phyloP scores from a whole-genome alignment of 2,329 filamentous ascomycete species.

The Sphaerulina populicola region DNA sequence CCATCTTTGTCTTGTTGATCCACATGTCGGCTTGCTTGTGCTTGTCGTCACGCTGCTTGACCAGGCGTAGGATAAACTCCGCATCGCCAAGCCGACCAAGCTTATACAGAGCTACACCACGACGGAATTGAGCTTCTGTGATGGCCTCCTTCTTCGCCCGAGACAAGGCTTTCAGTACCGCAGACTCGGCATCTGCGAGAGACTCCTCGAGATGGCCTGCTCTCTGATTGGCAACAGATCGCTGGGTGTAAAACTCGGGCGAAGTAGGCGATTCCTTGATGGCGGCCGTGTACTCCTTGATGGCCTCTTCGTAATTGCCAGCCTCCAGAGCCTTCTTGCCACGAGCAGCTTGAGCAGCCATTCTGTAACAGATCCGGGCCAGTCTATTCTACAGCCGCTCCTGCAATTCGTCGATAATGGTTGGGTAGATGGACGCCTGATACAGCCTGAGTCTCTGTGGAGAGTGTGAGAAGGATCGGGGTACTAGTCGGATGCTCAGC shows the following conservation, averaged over 20 bases:
- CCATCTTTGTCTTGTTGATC: slow-evolving; percentile 48
- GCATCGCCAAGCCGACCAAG: slow-evolving; percentile 67
- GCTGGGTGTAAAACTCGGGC: slow-evolving; percentile 70
- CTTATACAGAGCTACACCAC: slow-evolving; percentile 64
- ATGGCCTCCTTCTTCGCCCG: slow-evolving; percentile 70
- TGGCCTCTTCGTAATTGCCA: slow-evolving; percentile 58
- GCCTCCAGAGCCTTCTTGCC: slow-evolving; percentile 55
- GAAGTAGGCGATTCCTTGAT: slow-evolving; percentile 55
- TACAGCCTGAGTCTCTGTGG: too few species aligned
- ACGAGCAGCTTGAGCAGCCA: slow-evolving; percentile 46
- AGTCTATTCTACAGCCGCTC: too few species aligned
- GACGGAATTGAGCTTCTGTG: slow-evolving; percentile 70
- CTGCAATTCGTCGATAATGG: too few species aligned
- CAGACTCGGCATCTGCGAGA: slow-evolving; percentile 42
- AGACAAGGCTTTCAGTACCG: slow-evolving; percentile 57
- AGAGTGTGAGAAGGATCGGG: too few species aligned
- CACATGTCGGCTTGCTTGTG: slow-evolving; percentile 50
- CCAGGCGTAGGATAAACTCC: slow-evolving; percentile 56
- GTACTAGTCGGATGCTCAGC: too few species aligned
- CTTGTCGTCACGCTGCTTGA: slow-evolving; percentile 47
- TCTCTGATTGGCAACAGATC: slow-evolving; percentile 69
- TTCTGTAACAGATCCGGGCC: slow-evolving; percentile 7
- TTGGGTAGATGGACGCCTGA: too few species aligned
- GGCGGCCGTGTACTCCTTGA: slow-evolving; percentile 60
- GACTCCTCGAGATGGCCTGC: slow-evolving; percentile 41